A percentile compares a stretch with the other conserved stretches of the same genome.
These are phyloP conservation scores for Arthroderma sp. DNA, from an alignment of 2,329 filamentous ascomycete genomes.

Conservation along the genomic window DNA sequence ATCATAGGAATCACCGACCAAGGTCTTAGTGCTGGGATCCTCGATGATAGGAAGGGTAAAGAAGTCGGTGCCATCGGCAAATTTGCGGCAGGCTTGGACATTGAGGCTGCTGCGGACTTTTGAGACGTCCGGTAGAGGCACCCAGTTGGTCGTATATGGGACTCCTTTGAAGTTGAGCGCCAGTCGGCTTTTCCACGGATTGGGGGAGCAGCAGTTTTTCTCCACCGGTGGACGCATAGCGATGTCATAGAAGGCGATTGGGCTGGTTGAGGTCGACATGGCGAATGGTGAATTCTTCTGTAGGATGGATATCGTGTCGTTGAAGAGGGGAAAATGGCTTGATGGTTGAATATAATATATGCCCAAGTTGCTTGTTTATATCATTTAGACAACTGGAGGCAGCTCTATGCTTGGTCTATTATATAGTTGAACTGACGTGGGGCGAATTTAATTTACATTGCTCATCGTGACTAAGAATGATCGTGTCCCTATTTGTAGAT, in stretches of 20 bases:
- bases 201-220: constrained; percentile 30
- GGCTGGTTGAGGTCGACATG: neutral
- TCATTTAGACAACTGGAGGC: too few species aligned
- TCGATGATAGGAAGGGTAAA: constrained; percentile 49
- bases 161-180: constrained; percentile 41
- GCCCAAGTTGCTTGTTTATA: too few species aligned
- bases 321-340: neutral
- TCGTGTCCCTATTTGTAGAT: too few species aligned
- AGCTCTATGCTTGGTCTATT: too few species aligned
- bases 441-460: too few species aligned
- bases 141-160: constrained; percentile 42
- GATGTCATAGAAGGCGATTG: constrained; percentile 40
- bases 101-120: constrained; percentile 38
- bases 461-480: too few species aligned
- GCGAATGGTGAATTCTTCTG: neutral
- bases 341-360: too few species aligned
- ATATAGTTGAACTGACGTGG: too few species aligned
- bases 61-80: constrained; percentile 46
- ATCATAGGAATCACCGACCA: constrained; percentile 53
- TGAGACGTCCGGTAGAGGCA: constrained; percentile 42
- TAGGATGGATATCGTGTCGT: neutral
- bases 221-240: constrained; percentile 24
- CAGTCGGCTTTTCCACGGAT: constrained; percentile 41
- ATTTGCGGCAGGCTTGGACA: constrained; percentile 42
- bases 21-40: constrained; percentile 32